Percentiles rank a stretch among this genome's conserved stretches.
Evolutionary conservation across 768 basidiomycete species (phyloP).

Genomic region (Russula dissimulans): DNA sequence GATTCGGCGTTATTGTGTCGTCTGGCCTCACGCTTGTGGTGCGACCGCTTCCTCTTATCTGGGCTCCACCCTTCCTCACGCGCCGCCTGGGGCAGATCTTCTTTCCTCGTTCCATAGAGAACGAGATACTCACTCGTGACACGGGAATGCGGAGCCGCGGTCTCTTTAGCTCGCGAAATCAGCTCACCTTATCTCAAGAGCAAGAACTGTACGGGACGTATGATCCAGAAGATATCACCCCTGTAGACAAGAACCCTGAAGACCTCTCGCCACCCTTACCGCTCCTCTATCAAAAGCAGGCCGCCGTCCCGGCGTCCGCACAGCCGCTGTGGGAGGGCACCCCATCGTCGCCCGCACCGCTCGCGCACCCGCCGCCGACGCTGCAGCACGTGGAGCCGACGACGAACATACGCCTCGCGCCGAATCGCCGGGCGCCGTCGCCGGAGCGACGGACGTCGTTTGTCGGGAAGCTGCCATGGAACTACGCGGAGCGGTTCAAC

Average conservation of each 20-base stretch:
- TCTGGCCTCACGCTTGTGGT: constrained; percentile 19
- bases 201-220: constrained; percentile 18
- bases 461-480: not conserved
- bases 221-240: not conserved
- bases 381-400: not conserved
- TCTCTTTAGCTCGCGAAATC: constrained; percentile 6
- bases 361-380: not conserved
- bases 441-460: not conserved
- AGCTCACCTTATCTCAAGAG: constrained; percentile 16
- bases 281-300: not conserved
- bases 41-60: not conserved
- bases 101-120: constrained; percentile 20
- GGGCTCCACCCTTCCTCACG: not conserved
- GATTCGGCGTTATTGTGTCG: constrained; percentile 15
- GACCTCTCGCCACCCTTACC: not conserved
- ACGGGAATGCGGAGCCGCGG: not conserved
- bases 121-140: constrained; percentile 13
- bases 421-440: constrained; percentile 14
- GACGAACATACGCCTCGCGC: constrained; percentile 1
- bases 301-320: not conserved
- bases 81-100: constrained; percentile 7
- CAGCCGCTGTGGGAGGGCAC: not conserved
- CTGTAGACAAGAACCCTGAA: not conserved
- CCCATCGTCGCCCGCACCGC: not conserved
- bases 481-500: not conserved